Percentiles rank a stretch among this genome's conserved stretches.
Evolutionary conservation across 139 green algal genomes (phyloP).

Genomic region (Chlamydomonas urium): DNA sequence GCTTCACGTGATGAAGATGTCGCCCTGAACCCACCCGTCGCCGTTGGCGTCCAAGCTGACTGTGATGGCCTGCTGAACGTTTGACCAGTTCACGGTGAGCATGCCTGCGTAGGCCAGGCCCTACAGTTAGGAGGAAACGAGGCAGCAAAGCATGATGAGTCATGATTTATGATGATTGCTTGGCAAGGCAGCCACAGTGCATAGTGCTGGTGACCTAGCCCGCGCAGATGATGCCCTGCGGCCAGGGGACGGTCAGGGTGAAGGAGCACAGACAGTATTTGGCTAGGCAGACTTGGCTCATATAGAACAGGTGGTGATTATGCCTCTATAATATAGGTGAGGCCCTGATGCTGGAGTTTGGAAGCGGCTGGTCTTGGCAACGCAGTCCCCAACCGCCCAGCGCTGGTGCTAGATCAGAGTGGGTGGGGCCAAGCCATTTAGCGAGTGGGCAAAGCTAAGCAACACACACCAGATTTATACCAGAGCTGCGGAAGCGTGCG

Average conservation of each 20-base stretch:
- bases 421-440: not conserved
- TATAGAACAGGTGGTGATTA: no score
- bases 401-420: not conserved
- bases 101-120: conserved; percentile 32
- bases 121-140: conserved; percentile 4
- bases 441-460: not conserved
- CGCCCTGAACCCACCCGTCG: conserved; percentile 15
- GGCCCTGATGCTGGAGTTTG: not conserved
- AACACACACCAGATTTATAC: not conserved
- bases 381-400: not conserved
- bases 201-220: not conserved
- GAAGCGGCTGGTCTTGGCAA: not conserved
- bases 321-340: no score
- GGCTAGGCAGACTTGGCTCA: not conserved
- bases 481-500: not conserved
- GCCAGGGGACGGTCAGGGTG: not conserved
- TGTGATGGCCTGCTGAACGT: conserved; percentile 15
- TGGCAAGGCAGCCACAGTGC: not conserved
- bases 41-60: conserved; percentile 26
- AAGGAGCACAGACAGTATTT: not conserved
- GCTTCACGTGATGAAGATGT: not conserved
- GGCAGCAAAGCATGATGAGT: not conserved
- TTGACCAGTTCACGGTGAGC: conserved; percentile 33
- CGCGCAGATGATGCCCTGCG: not conserved
- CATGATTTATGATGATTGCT: not conserved